Base-by-base conservation (phyloP, 306 rosid genomes). In the Castanospermum australe region DNA sequence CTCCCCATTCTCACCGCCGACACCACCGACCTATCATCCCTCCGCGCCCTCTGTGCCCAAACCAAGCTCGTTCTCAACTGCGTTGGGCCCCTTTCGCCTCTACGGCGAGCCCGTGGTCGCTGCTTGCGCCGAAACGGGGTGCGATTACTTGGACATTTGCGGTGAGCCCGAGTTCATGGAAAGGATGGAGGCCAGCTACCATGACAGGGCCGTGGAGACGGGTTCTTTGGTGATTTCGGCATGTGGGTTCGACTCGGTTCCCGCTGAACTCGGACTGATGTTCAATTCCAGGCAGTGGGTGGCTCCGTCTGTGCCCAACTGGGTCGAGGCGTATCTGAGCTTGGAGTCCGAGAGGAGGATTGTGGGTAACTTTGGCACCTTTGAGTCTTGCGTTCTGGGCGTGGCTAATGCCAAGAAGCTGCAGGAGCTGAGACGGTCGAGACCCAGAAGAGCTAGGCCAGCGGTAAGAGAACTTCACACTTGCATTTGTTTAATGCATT, bases 101-200 rank as follows among this genome's bases (percentile, higher is more conserved):
- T 86, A 90, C 73, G 98, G 98, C 54, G 93, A 86, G 38, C 81
- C 94, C 0, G 94, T 94, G 10, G 94, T 88, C 11, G 86, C 92
- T 2, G 97, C 98, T 0, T 94, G 98, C 72, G 92, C 35, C 0
- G 90, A 82, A 24, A 13, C 84, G 4, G 97, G 97, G 0, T 89
- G 93, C 38, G 95, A 94, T 76, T 94, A 94, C 78, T 79, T 92
- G 73, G 98, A 91, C 44, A 88, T 94, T 14, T 88, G 91, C n/a
- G 98, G 98, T 2, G 98, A 92, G 89, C 56, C 92, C 3, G 98
- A 92, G 85, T 94, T 94, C 84, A 92, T 92, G 97, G 97, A 90
- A 77, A 88, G 89, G 50, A 80, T 89, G 75, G 97, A 89, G 76
- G 88, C 82, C 0, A 66, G 77, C 51, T 84, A 84, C 73, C 92